phyloP scores from a whole-genome alignment of 176 grass and related monocot genomes.

The Carex pumila region DNA sequence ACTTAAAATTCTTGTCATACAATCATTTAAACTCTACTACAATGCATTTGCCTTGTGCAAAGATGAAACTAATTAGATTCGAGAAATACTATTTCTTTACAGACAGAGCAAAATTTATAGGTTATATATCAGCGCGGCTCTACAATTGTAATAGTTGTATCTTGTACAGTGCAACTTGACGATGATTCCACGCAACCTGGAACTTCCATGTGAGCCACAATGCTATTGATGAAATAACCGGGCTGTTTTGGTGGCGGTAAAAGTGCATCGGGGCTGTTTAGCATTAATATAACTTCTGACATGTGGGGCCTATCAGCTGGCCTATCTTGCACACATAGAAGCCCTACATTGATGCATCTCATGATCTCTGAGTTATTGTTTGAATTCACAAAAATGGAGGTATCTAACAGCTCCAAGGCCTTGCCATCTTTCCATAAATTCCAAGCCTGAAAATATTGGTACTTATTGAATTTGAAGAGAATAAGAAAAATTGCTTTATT shows the following conservation, averaged over 20 bases:
- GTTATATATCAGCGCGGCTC: conserved; percentile 30
- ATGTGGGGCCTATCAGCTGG: conserved; percentile 60
- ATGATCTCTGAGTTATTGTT: conserved; percentile 30
- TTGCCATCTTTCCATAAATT: conserved; percentile 56
- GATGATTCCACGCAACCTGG: conserved; percentile 32
- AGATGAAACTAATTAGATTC: not conserved
- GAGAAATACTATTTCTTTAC: not conserved
- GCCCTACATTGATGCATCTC: conserved; percentile 65
- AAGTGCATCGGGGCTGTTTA: conserved; percentile 39
- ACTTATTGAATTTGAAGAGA: no score
- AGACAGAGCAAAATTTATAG: not conserved
- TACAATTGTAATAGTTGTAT: conserved; percentile 50
- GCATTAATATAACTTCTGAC: conserved; percentile 47
- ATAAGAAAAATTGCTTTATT: no score
- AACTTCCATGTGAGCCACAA: conserved; percentile 13
- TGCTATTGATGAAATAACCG: conserved; percentile 34
- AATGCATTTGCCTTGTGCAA: not conserved
- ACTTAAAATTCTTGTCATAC: not conserved
- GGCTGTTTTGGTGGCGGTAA: conserved; percentile 50
- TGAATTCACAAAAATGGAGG: conserved; percentile 16
- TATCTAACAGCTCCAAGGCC: conserved; percentile 37
- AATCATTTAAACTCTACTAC: not conserved
- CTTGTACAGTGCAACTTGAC: conserved; percentile 31
- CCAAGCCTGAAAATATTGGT: conserved; percentile 48
- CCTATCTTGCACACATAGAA: conserved; percentile 68